Conservation (phyloP, 2,329 filamentous ascomycete species). For the Emmonsia crescens region DNA sequence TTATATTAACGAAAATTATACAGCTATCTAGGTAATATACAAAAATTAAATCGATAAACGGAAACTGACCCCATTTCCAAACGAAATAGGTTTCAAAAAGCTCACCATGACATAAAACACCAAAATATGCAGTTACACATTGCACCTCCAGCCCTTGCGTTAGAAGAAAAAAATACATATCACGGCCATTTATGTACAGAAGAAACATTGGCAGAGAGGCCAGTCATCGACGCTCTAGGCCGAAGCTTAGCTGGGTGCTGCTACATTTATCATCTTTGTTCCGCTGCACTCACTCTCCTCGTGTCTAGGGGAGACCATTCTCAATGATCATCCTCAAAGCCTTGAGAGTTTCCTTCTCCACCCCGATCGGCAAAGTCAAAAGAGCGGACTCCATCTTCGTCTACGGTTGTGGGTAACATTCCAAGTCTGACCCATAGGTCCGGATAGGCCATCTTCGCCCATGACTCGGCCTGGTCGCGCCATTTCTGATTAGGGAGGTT, state of each 20-base stretch:
- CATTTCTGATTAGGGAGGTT: slow-evolving; percentile 53
- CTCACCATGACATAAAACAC: neutral
- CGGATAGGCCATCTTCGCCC: slow-evolving; percentile 60
- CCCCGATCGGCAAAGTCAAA: slow-evolving; percentile 10
- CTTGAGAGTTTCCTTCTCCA: neutral
- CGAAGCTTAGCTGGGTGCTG: neutral
- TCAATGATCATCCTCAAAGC: neutral
- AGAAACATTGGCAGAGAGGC: neutral
- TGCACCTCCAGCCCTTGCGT: neutral
- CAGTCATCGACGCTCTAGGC: neutral
- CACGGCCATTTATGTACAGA: neutral
- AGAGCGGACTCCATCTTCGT: slow-evolving; percentile 9
- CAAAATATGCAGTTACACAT: neutral
- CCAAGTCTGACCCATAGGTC: slow-evolving; percentile 58
- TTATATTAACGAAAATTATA: neutral
- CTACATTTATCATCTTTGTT: neutral
- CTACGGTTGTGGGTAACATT: slow-evolving; percentile 18
- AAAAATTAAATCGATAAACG: neutral
- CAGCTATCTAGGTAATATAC: neutral
- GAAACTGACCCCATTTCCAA: neutral
- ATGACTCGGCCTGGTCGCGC: slow-evolving; percentile 61
- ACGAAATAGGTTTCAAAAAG: neutral
- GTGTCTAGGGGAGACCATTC: neutral
- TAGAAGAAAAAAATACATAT: neutral
- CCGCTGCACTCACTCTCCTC: neutral